Evolutionary conservation across 345 rosid genomes (phyloP), one percentile per base, ranked within the genome.

Genomic region (Corymbia maculata): DNA sequence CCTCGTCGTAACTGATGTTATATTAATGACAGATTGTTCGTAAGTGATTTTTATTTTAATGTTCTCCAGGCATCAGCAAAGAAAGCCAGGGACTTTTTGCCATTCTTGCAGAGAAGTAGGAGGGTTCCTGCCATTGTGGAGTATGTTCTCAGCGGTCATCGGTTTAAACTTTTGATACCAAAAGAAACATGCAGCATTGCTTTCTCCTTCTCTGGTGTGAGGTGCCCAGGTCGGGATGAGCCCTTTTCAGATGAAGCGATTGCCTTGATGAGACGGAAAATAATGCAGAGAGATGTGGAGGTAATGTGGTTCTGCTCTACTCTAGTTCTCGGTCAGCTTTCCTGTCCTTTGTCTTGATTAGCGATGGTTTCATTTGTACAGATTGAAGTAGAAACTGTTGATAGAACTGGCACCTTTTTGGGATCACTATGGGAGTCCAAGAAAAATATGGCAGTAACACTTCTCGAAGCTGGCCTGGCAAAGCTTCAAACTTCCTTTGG

Each of bases 251-350:
- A 98, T 59, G 99, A 98, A 90, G 99, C 99, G 55, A 95, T 97
- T 92, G 94, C 98, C 86, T 85, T 98, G 21, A 96, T 98, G 99
- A 97, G 99, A 88, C 93, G 98, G 68, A 97, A 92, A 92, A 96
- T 98, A 90, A 94, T 98, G 97, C 99, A 98, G 94, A 95, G 99
- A 91, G 98, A 98, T 75, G 99, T 97, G 79, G 99, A 97, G 98
- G 99, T 89, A 44, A 49, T 89, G 42, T 66, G 45, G 17, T 11
- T 53, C 70, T 24, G n/a, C 32, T 50, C 36, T 19, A 45, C 36
- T 88, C 26, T 36, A 53, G 32, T 50, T 42, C 32, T 51, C 68
- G 49, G 80, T 51, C 75, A 36, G 57, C 47, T 59, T 45, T 68
- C 32, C 61, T 57, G 30, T 87, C 11, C 87, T 88, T 87, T 68